Evolutionary conservation across 2,329 filamentous ascomycete genomes (phyloP).

Genomic region (Sphaerulina vaccinii): DNA sequence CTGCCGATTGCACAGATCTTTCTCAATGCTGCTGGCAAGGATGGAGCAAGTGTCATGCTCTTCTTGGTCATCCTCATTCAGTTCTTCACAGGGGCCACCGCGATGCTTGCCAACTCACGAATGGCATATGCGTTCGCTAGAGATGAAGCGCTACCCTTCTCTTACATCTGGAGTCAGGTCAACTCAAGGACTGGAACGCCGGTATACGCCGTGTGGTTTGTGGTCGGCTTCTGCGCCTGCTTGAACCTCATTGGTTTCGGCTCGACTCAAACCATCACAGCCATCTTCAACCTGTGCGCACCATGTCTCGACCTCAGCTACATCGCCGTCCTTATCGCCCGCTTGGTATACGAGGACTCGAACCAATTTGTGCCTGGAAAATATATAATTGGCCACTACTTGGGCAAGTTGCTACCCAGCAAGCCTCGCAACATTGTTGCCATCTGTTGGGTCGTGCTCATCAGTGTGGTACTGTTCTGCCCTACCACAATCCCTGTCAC

Average conservation of each 20-base stretch:
- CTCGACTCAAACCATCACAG: constrained; percentile 50
- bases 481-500: constrained; percentile 46
- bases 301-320: constrained; percentile 54
- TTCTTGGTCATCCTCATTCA: constrained; percentile 57
- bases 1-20: constrained; percentile 58
- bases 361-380: constrained; percentile 26
- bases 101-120: constrained; percentile 60
- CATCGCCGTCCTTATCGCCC: constrained; percentile 59
- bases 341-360: constrained; percentile 10
- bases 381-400: constrained; percentile 30
- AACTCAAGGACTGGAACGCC: constrained; percentile 58
- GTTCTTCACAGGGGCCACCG: constrained; percentile 63
- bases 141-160: constrained; percentile 42
- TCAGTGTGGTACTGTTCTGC: constrained; percentile 60
- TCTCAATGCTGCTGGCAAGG: constrained; percentile 54
- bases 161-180: constrained; percentile 40
- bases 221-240: constrained; percentile 56
- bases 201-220: constrained; percentile 63
- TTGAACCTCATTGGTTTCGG: constrained; percentile 55
- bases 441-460: constrained; percentile 62
- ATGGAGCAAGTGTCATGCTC: constrained; percentile 28
- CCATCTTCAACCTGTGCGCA: constrained; percentile 50
- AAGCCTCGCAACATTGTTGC: constrained; percentile 49
- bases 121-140: constrained; percentile 43
- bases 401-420: constrained; percentile 47